A percentile compares a stretch with the other conserved stretches of the same genome.
Conservation (phyloP, 129 eudicot genomes). For the Ambrosia trifida region DNA sequence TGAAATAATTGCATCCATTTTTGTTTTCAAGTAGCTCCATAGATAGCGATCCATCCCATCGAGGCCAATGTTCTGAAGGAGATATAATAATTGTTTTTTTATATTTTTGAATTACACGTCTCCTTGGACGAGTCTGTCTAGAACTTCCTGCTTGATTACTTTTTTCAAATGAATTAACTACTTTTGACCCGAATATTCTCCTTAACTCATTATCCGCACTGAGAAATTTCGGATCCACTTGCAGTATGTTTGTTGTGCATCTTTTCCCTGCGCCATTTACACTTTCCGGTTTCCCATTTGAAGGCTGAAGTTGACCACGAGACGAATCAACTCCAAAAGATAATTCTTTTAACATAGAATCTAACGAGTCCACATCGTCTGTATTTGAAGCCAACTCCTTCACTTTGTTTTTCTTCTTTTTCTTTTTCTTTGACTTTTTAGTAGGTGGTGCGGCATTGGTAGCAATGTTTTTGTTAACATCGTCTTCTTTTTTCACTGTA, state of each 20-base stretch:
- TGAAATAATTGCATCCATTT: constrained; percentile 61
- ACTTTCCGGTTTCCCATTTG: constrained; percentile 31
- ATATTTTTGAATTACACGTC: constrained; percentile 61
- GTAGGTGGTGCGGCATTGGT: constrained; percentile 30
- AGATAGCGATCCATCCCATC: constrained; percentile 90
- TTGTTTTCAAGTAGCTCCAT: constrained; percentile 78
- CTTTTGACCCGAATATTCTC: constrained; percentile 91
- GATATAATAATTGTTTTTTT: constrained; percentile 66
- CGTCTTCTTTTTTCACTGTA: constrained; percentile 24
- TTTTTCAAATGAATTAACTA: constrained; percentile 73
- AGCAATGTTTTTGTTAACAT: constrained; percentile 27
- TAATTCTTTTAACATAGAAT: constrained; percentile 40
- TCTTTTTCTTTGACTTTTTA: constrained; percentile 79
- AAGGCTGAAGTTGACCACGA: constrained; percentile 23
- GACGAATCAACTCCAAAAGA: constrained; percentile 53
- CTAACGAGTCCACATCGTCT: constrained; percentile 25
- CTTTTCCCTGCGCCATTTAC: constrained; percentile 35
- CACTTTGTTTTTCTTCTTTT: constrained; percentile 52
- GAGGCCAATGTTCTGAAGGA: constrained; percentile 90
- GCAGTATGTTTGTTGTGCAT: constrained; percentile 49
- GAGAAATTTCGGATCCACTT: constrained; percentile 77
- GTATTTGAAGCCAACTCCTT: constrained; percentile 33
- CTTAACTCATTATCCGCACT: constrained; percentile 89
- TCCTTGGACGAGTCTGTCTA: constrained; percentile 63
- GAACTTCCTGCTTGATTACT: constrained; percentile 65